Evolutionary conservation across 257 asterid species (phyloP).

Genomic region (Nicotiana paniculata): DNA sequence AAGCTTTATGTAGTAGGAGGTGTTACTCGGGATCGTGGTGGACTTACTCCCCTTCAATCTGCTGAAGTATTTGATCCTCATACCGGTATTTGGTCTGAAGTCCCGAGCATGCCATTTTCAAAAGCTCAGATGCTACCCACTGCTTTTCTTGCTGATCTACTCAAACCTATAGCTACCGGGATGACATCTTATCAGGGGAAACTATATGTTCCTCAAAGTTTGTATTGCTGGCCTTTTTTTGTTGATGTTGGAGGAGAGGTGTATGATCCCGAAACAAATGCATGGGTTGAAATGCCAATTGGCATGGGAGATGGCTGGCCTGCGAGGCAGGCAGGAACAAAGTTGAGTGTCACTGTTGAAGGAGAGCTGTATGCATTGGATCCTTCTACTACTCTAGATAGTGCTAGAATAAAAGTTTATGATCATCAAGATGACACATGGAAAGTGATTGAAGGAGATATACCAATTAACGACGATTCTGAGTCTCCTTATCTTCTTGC

Average conservation of each 20-base stretch:
- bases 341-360: slow-evolving; percentile 71
- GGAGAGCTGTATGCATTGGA: slow-evolving; percentile 78
- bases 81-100: slow-evolving; percentile 64
- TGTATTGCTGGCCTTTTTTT: slow-evolving; percentile 88
- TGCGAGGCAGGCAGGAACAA: slow-evolving; percentile 89
- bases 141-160: slow-evolving; percentile 80
- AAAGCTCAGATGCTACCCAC: slow-evolving; percentile 81
- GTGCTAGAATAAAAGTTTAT: slow-evolving; percentile 78
- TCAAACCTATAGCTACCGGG: slow-evolving; percentile 94
- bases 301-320: slow-evolving; percentile 99
- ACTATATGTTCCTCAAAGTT: slow-evolving; percentile 82
- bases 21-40: slow-evolving; percentile 72
- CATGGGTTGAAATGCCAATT: slow-evolving; percentile 82
- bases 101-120: slow-evolving; percentile 89
- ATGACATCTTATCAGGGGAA: slow-evolving; percentile 79
- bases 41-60: slow-evolving; percentile 72
- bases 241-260: slow-evolving; percentile 98
- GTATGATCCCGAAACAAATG: slow-evolving; percentile 72
- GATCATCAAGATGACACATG: slow-evolving; percentile 79
- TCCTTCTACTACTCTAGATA: slow-evolving; percentile 64
- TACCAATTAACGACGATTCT: slow-evolving; percentile 59
- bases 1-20: slow-evolving; percentile 92
- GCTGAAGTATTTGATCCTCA: slow-evolving; percentile 84
- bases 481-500: slow-evolving; percentile 84
- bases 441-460: slow-evolving; percentile 77